Evolutionary conservation across 1,284 basidiomycete species (phyloP).

Genomic region (Cutaneotrichosporon daszewskae): DNA sequence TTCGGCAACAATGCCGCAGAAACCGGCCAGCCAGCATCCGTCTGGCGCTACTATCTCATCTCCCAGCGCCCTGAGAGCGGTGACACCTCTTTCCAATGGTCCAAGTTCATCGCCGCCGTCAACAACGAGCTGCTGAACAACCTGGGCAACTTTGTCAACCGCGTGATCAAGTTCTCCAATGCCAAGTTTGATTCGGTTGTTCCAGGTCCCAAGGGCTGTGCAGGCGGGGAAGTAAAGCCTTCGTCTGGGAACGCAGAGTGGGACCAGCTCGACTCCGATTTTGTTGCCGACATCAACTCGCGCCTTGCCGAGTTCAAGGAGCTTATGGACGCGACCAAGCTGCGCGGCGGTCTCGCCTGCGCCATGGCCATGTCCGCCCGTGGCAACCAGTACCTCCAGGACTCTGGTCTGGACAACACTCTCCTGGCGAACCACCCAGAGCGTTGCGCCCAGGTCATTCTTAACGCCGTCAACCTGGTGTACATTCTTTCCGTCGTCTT

Average conservation of each 20-base stretch:
- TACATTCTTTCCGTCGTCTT: constrained; percentile 79
- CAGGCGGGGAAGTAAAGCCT: constrained; percentile 55
- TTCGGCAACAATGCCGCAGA: constrained; percentile 93
- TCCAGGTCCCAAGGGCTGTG: constrained; percentile 66
- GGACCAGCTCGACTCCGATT: constrained; percentile 61
- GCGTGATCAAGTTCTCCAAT: constrained; percentile 81
- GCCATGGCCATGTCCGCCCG: constrained; percentile 86
- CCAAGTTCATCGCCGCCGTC: constrained; percentile 87
- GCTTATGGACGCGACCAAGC: constrained; percentile 85
- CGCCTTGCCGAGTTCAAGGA: constrained; percentile 77
- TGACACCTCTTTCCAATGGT: constrained; percentile 96
- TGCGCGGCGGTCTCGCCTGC: constrained; percentile 77
- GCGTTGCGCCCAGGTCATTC: constrained; percentile 83
- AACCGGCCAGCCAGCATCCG: constrained; percentile 84
- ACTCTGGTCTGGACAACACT: constrained; percentile 84
- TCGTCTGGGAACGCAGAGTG: constrained; percentile 46
- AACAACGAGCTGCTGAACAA: constrained; percentile 95
- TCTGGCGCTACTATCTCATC: constrained; percentile 96
- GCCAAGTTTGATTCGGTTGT: constrained; percentile 78
- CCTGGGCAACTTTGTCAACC: constrained; percentile 98
- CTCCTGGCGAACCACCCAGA: constrained; percentile 73
- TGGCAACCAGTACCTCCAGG: constrained; percentile 93
- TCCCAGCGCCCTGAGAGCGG: constrained; percentile 89
- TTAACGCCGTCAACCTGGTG: constrained; percentile 87
- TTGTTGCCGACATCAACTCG: constrained; percentile 69